These are phyloP conservation scores for Corynespora cassiicola DNA, from an alignment of 2,329 filamentous ascomycete species.

Conservation along the genomic window DNA sequence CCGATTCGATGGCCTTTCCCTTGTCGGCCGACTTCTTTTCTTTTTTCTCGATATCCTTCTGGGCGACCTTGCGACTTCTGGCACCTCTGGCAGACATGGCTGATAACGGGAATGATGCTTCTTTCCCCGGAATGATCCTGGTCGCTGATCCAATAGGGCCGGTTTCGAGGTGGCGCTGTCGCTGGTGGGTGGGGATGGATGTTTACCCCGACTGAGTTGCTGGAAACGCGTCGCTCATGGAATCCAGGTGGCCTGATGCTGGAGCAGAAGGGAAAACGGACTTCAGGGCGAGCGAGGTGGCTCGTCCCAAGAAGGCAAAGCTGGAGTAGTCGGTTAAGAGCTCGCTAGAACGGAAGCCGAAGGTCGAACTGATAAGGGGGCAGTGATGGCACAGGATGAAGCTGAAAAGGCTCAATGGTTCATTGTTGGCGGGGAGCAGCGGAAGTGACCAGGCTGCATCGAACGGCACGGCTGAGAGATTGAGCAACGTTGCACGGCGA, in stretches of 20 bases:
- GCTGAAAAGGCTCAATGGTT: background rate
- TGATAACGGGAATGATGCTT: conserved; percentile 1
- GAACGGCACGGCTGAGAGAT: conserved; percentile 19
- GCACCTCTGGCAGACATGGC: conserved; percentile 49
- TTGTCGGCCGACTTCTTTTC: conserved; percentile 45
- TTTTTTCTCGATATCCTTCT: conserved; percentile 48
- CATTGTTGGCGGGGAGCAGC: conserved; percentile 1
- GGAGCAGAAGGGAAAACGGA: no score
- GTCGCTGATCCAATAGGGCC: no score
- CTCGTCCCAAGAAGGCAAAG: no score
- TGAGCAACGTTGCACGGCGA: conserved; percentile 9
- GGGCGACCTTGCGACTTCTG: conserved; percentile 46
- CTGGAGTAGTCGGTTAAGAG: no score
- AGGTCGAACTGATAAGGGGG: conserved; percentile 3
- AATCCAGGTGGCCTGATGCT: no score
- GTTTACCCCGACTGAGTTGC: no score
- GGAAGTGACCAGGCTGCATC: conserved; percentile 11
- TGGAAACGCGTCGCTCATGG: no score
- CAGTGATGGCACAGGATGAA: no score
- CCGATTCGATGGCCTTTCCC: conserved; percentile 29
- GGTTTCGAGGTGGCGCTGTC: no score
- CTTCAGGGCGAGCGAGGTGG: no score
- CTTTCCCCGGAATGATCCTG: conserved; percentile 1
- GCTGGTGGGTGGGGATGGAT: no score
- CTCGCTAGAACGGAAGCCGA: conserved; percentile 2